Evolutionary conservation across 768 basidiomycete genomes (phyloP).

Genomic region (Serendipita sp.): DNA sequence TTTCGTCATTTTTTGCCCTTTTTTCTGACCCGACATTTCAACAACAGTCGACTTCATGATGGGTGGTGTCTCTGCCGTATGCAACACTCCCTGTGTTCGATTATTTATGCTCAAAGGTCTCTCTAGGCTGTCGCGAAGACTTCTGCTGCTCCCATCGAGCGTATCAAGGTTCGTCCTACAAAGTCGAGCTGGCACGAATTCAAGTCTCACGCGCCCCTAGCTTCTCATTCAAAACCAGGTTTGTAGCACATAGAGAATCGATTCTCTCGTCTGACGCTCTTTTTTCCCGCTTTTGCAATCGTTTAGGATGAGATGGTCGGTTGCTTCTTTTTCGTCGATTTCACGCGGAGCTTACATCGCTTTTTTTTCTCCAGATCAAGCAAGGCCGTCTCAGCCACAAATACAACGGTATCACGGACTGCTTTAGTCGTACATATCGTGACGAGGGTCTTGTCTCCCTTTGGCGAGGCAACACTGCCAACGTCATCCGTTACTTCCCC

Average conservation of each 20-base stretch:
- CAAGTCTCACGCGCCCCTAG: conserved; percentile 12
- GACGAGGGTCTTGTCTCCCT: conserved; percentile 92
- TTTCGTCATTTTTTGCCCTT: background rate
- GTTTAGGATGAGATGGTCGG: conserved; percentile 86
- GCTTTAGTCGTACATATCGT: conserved; percentile 77
- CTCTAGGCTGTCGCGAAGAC: conserved; percentile 93
- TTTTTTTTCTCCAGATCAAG: conserved; percentile 56
- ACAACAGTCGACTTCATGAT: conserved; percentile 77
- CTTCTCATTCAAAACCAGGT: conserved; percentile 87
- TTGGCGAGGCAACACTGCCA: conserved; percentile 99
- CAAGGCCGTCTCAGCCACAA: conserved; percentile 92
- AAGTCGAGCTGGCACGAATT: background rate
- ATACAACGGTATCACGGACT: conserved; percentile 93
- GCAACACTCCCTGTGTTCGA: conserved; percentile 17
- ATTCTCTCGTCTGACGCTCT: background rate
- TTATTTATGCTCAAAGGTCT: background rate
- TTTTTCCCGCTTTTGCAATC: background rate
- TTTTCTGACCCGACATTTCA: conserved; percentile 8
- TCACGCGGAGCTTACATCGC: conserved; percentile 3
- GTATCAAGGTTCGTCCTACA: conserved; percentile 50
- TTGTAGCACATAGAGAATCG: background rate
- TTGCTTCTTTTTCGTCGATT: conserved; percentile 10
- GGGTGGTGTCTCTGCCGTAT: conserved; percentile 86
- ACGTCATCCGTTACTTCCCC: conserved; percentile 99
- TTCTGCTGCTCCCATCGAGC: conserved; percentile 97